These are phyloP conservation scores for Celoporthe dispersa DNA, from an alignment of 2,329 filamentous ascomycete genomes.

Conservation along the genomic window DNA sequence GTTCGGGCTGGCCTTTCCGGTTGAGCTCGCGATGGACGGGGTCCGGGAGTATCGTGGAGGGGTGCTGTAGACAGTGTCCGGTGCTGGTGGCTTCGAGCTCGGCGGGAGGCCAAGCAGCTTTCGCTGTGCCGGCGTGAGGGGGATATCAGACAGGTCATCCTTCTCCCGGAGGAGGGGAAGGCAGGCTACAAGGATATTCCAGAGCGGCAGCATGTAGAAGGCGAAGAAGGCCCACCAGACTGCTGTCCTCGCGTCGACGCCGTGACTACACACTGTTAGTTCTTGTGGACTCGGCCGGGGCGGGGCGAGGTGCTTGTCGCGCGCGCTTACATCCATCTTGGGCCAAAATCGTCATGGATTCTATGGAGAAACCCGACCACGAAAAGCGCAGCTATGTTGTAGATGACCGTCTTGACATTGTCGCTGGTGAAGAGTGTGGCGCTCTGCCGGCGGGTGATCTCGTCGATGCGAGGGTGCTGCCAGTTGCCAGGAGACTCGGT, in stretches of 20 bases:
- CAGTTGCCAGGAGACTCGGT: constrained; percentile 76
- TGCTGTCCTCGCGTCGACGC: constrained; percentile 41
- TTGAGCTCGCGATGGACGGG: constrained; percentile 66
- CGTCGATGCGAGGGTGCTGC: constrained; percentile 86
- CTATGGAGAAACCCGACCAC: constrained; percentile 43
- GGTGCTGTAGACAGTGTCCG: constrained; percentile 76
- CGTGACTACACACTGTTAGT: constrained; percentile 38
- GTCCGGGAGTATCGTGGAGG: constrained; percentile 86
- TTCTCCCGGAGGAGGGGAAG: constrained; percentile 72
- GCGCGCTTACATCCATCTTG: constrained; percentile 45
- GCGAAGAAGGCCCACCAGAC: constrained; percentile 50
- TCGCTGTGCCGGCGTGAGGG: constrained; percentile 87
- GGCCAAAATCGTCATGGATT: constrained; percentile 40
- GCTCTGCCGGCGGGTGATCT: constrained; percentile 82
- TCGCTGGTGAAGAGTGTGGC: constrained; percentile 77
- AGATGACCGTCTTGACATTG: constrained; percentile 71
- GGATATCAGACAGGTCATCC: constrained; percentile 86
- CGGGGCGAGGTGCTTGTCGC: background rate
- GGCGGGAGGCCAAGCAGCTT: constrained; percentile 81
- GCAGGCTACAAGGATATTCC: constrained; percentile 74
- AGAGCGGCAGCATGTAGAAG: constrained; percentile 61
- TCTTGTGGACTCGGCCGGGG: constrained; percentile 23
- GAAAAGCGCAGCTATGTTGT: constrained; percentile 62
- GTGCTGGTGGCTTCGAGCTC: constrained; percentile 64
- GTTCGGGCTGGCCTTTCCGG: constrained; percentile 60